Base-by-base conservation (phyloP, 2,329 filamentous ascomycete genomes). In the Epichloe gansuensis region DNA sequence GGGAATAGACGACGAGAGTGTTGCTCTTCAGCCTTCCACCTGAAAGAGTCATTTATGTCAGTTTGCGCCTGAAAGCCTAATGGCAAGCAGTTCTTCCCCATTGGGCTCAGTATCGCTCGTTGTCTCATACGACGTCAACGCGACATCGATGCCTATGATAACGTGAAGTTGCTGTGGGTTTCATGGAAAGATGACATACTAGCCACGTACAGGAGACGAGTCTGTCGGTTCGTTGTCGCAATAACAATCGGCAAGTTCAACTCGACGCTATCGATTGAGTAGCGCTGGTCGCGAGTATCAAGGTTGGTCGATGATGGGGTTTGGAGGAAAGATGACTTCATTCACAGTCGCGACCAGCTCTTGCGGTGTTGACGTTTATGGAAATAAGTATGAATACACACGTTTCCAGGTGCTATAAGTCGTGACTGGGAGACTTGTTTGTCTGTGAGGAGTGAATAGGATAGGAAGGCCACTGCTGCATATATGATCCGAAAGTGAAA, bases 41-140 rank as follows among this genome's bases (percentile, higher is more conserved):
- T 46, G 21, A 17, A 35, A 46, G 12, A 46, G 17, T 17, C 12
- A n/a, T 48, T 48, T 35, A 50, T 37, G 52, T 44, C 13, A 34
- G 44, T 54, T 51, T 47, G 48, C 52, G 52, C 52, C 48, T 51
- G 34, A 54, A 48, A 35, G 52, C 52, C 52, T 39, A 41, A 50
- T 44, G n/a, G 31, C 17, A 38, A 45, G 34, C 45, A 44, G 5
- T 44, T 15, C 2, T 43, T 21, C 21, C 5, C 12, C 44, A 9
- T 51, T 34, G 39, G 44, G 52, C 48, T 34, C 46, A 51, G 21
- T 34, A 21, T 39, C 17, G 31, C 42, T 39, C 15, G 31, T 46
- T 48, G 23, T 48, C 46, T 39, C 35, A 39, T 17, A 46, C 37
- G 13, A n/a, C 43, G 17, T 38, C 43, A 42, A 17, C 9, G 28